Evolutionary conservation across 2,329 filamentous ascomycete species (phyloP), one percentile per base, ranked within the genome.

Genomic region (Aspergillus candidus): DNA sequence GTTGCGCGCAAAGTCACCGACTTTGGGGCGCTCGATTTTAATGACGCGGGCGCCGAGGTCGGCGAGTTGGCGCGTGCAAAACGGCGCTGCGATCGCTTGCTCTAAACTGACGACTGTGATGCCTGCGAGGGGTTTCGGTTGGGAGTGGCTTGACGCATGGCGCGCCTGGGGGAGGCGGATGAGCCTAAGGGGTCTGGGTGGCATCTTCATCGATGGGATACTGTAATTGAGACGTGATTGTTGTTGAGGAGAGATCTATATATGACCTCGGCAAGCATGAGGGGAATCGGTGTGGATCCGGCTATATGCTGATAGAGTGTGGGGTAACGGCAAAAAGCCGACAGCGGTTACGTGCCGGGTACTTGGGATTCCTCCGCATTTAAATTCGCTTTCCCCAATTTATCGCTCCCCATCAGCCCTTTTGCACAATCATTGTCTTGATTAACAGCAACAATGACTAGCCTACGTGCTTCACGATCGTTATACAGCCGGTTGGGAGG

Each of bases 41-140:
- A 78, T 78, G 14, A 78, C 74, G 4, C 75, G 66, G 2, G 75
- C 75, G 11, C 76, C 76, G 7, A 74, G 63, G 47, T 78, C 75
- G 13, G 76, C 74, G 4, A 77, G 65, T 40, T 78, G 75, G 1
- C 75, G 66, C 0, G 76, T 78, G 48, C 74, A 77, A 46, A 77
- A 77, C 1, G 75, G 75, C 0, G 73, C 75, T 0, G 75, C 72
- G 49, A 78, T 74, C 37, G 75, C 75, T 54, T 78, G 75, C 45
- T 78, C 75, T 0, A 78, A 61, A 33, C 73, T 73, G 15, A 78
- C 69, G 6, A 78, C 73, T 0, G 72, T 75, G 38, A 76, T 64
- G 10, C 73, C 74, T 15, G 69, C 61, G 3, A 72, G 60, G 2
- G 68, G 67, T n/a, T 41, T 38, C 4, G 29, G 18, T 12, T 37